Evolutionary conservation across 768 basidiomycete species (phyloP).

Genomic region (Serendipita indica): DNA sequence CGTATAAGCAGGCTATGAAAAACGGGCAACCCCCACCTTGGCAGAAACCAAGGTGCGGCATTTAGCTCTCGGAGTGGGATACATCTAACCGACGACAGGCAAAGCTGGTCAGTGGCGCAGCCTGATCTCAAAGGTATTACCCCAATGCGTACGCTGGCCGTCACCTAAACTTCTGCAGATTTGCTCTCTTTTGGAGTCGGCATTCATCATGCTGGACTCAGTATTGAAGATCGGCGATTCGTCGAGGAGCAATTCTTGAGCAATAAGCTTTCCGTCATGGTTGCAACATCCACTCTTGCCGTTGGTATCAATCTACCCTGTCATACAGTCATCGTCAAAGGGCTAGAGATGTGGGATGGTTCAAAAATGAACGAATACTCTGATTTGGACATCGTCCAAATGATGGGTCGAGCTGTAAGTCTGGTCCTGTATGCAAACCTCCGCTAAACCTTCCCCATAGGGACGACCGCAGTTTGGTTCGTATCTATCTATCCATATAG

Average conservation of each 20-base stretch:
- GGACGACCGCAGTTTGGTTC: conserved; percentile 87
- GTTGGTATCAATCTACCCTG: conserved; percentile 95
- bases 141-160: background rate
- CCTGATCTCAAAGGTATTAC: background rate
- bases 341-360: conserved; percentile 54
- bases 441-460: conserved; percentile 23
- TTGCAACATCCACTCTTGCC: conserved; percentile 84
- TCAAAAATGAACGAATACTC: conserved; percentile 60
- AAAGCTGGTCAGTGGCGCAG: background rate
- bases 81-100: too few relatives aligned
- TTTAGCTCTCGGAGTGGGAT: too few relatives aligned
- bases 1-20: conserved; percentile 44
- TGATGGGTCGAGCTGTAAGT: conserved; percentile 85
- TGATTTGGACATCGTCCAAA: conserved; percentile 87
- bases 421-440: background rate
- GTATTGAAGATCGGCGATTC: conserved; percentile 49
- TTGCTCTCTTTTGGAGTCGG: conserved; percentile 53
- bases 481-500: background rate
- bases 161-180: background rate
- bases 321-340: conserved; percentile 85
- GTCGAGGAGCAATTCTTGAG: conserved; percentile 62
- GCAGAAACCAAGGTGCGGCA: too few relatives aligned
- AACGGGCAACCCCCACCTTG: too few relatives aligned
- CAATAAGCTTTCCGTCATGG: conserved; percentile 47
- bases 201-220: conserved; percentile 83